Evolutionary conservation across 257 asterid species (phyloP), one percentile per base, ranked within the genome.

Genomic region (Rauvolfia tetraphylla): DNA sequence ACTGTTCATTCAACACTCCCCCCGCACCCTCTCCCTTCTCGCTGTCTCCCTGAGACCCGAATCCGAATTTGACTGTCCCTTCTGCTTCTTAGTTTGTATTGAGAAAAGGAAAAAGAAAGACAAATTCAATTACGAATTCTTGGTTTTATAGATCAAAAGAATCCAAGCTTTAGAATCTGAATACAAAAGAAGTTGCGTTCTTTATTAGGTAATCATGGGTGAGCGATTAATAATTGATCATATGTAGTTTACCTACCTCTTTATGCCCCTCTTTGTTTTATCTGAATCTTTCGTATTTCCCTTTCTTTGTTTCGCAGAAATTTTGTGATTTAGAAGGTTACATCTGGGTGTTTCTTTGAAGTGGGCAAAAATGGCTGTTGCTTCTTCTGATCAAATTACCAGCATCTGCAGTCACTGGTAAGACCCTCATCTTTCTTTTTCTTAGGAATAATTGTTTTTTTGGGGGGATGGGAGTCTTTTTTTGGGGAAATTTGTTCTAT

Each of bases 331-430:
- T 15, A 11, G 31, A 63, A 65, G 10, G 23, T 17, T 36, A 4
- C 14, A 3, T 46, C 41, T 12, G 13, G 29, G 5, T 42, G 58
- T 61, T 79, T 69, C 68, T 54, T 39, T 73, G 80, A 22, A 59
- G 82, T 62, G 70, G 77, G 73, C 61, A 78, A 79, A 42, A 68
- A 93, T 91, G 96, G 91, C 87, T 76, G 90, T 81, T 82, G 83
- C 83, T 88, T 85, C 90, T 69, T 88, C 88, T 82, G 95, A 93
- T 88, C 92, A 81, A 67, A 79, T 75, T 78, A 87, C 96, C 69
- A 86, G 86, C 88, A 81, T 91, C 84, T 93, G 98, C 93, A 76
- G 61, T 74, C 97, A 93, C 95, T 93, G 98, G 98, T 89, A 51
- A 48, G 79, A 74, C 49, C 27, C 5, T 4, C 9, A 17, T 33